Evolutionary conservation across 768 basidiomycete genomes (phyloP), one percentile per base, ranked within the genome.

Genomic region (Lyophyllum decastes): DNA sequence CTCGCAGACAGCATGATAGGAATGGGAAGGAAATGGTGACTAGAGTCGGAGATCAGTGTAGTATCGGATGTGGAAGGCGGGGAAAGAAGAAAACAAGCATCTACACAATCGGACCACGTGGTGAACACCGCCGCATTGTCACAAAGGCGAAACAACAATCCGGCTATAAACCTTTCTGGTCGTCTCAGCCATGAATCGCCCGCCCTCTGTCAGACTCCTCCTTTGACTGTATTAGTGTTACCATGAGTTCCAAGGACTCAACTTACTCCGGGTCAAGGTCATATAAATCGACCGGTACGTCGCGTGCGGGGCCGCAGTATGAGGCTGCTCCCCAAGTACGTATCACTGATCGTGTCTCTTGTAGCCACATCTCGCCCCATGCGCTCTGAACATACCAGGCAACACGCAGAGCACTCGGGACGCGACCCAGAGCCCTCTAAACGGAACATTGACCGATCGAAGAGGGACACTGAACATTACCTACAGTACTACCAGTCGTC

Each of bases 401-500:
- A 57, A 26, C 52, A 45, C 19, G 49, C 53, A 49, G 62, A 63
- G 44, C 56, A 59, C 43, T 57, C 58, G 12, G 60, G 40, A 54
- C 54, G 53, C 22, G 51, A 59, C 3, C 41, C 30, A 46, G 53
- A 51, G n/a, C 33, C 40, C 19, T 49, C 61, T 4, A 38, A 55
- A 48, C 44, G n/a, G 22, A 33, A 49, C 14, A 27, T 24, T 14
- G 58, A 62, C 25, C 41, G 33, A 9, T 60, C 65, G 21, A 59
- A 58, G 49, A 54, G 57, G 40, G 65, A 66, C 44, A 59, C 61
- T 2, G 63, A 66, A 14, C 57, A 49, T 26, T 54, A 54, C 40
- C 35, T 60, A 34, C 47, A 62, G 34, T 82, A 84, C 67, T 86
- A 85, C 72, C 78, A 84, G 64, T 84, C 85, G 8, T 72, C 82